These are phyloP conservation scores for Phlegmacium glaucopus DNA, from an alignment of 768 basidiomycete species.

Conservation along the genomic window DNA sequence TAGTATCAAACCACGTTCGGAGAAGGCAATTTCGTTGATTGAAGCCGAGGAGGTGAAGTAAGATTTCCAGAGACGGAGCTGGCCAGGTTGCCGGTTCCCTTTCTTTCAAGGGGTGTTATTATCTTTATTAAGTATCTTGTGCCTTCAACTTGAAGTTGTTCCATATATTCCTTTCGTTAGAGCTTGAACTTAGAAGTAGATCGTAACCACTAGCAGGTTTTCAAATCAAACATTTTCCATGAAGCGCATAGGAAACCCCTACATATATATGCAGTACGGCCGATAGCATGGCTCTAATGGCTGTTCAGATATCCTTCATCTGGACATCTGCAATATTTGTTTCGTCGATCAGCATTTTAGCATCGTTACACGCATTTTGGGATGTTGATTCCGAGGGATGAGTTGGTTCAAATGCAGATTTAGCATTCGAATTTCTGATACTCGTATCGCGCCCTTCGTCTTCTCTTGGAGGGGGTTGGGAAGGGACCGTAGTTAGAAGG, in stretches of 20 bases:
- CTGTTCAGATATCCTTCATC: constrained; percentile 4
- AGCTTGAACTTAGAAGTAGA: too few species aligned
- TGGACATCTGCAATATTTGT: constrained; percentile 4
- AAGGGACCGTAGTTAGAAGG: not conserved
- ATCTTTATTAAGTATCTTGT: constrained; percentile 36
- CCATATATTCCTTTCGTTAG: too few species aligned
- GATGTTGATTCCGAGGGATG: too few species aligned
- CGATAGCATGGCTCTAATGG: too few species aligned
- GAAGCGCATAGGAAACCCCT: too few species aligned
- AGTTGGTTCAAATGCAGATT: too few species aligned
- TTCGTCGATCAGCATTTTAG: constrained; percentile 3
- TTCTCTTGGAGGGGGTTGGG: not conserved
- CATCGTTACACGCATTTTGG: not conserved
- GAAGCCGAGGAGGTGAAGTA: constrained; percentile 36
- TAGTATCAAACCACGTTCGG: constrained; percentile 56
- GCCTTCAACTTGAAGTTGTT: too few species aligned
- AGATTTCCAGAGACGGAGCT: not conserved
- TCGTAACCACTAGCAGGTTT: too few species aligned
- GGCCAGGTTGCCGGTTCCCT: not conserved
- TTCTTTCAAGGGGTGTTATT: constrained; percentile 12
- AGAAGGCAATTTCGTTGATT: constrained; percentile 51
- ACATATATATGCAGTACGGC: too few species aligned
- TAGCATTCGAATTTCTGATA: too few species aligned
- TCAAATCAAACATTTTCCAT: too few species aligned
- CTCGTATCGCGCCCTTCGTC: too few species aligned